Evolutionary conservation across 75 land plant species (phyloP).

Genomic region (Cupressus sempervirens): DNA sequence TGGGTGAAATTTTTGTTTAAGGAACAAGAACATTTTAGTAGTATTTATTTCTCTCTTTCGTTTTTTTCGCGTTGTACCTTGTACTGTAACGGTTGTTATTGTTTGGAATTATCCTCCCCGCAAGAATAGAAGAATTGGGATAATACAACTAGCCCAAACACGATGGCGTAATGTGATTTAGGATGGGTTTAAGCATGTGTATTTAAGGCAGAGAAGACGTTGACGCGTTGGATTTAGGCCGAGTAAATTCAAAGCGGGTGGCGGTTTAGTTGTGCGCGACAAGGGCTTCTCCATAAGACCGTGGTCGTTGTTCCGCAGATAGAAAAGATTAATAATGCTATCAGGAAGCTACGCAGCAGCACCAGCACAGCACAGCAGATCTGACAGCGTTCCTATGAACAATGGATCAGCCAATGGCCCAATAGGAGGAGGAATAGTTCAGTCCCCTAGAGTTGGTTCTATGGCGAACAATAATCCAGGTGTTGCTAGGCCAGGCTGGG

Average conservation of each 20-base stretch:
- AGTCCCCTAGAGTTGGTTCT: not conserved
- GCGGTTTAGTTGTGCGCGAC: not conserved
- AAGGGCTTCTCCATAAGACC: not conserved
- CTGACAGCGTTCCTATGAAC: not conserved
- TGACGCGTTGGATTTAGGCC: not conserved
- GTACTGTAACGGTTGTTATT: too few relatives aligned
- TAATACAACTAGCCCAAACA: not conserved
- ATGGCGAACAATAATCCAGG: not conserved
- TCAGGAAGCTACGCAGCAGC: not conserved
- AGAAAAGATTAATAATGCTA: not conserved
- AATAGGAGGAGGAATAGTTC: not conserved
- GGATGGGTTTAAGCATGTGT: not conserved
- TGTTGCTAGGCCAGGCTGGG: conserved; percentile 8
- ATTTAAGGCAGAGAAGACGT: not conserved
- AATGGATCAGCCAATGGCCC: conserved; percentile 13
- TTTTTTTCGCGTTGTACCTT: too few relatives aligned
- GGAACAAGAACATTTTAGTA: too few relatives aligned
- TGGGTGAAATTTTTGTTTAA: too few relatives aligned
- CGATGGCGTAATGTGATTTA: not conserved
- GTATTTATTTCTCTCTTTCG: too few relatives aligned
- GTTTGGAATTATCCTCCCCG: not conserved
- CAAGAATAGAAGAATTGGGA: not conserved
- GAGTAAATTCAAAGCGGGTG: conserved; percentile 5
- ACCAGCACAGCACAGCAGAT: not conserved
- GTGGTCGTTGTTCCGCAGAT: not conserved